phyloP scores from a whole-genome alignment of 495 filamentous ascomycete species.

The Aspergillus biplanus region DNA sequence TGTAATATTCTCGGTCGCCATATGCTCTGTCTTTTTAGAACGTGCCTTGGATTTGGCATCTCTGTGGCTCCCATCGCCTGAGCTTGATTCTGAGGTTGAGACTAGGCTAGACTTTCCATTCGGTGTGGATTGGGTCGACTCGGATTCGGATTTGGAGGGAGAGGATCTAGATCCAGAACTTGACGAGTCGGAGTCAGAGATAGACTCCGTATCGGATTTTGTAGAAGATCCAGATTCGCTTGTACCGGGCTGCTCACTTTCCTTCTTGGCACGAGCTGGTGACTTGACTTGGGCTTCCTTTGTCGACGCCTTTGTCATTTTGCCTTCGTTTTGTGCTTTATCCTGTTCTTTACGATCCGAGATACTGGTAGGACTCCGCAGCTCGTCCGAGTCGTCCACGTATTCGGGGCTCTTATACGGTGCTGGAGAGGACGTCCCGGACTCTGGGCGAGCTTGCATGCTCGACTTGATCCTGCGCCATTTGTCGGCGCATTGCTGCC shows the following conservation, averaged over 20 bases:
- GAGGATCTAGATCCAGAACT: neutral
- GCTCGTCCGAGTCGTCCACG: neutral
- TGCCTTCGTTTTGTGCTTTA: neutral
- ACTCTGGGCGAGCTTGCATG: conserved; percentile 23
- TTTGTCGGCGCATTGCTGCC: conserved; percentile 52
- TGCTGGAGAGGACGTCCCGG: neutral
- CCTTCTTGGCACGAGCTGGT: neutral
- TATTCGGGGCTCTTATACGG: neutral
- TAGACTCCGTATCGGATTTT: neutral
- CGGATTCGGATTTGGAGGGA: conserved; percentile 16
- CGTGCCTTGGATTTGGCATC: too few relatives aligned
- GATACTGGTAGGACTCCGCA: neutral
- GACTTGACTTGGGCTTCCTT: neutral
- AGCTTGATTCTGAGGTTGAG: too few relatives aligned
- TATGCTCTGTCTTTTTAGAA: too few relatives aligned
- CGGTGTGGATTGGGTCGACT: neutral
- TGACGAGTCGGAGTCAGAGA: neutral
- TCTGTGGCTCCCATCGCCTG: too few relatives aligned
- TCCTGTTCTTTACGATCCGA: neutral
- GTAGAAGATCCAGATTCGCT: neutral
- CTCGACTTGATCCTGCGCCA: conserved; percentile 44
- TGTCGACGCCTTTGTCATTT: neutral
- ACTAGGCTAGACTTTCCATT: too few relatives aligned
- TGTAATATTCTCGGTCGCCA: too few relatives aligned
- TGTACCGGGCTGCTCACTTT: neutral